A percentile compares a stretch with the other conserved stretches of the same genome.
Evolutionary conservation across 139 green algal genomes (phyloP).

Genomic region (Closterium sp.): DNA sequence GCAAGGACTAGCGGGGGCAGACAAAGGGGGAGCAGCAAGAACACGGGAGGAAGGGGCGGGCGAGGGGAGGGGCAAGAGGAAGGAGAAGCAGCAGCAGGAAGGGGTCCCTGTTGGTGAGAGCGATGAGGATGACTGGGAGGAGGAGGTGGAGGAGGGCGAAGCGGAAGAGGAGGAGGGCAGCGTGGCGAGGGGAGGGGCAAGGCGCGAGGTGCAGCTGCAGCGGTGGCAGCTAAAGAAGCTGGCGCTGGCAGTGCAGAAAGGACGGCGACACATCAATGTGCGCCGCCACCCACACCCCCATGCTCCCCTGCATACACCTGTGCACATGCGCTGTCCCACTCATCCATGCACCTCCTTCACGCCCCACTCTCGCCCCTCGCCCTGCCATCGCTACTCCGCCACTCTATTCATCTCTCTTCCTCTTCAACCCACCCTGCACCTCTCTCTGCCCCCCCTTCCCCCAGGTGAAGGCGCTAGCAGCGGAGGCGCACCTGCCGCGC

Average conservation of each 20-base stretch:
- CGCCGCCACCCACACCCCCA: background rate
- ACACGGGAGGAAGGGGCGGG: background rate
- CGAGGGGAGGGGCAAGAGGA: background rate
- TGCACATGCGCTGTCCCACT: background rate
- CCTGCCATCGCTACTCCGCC: background rate
- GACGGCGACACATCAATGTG: constrained; percentile 35
- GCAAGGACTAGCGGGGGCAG: no score
- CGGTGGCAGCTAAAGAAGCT: constrained; percentile 34
- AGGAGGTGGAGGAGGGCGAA: background rate
- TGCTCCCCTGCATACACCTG: background rate
- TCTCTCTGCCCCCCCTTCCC: background rate
- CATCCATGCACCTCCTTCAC: background rate
- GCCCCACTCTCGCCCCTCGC: background rate
- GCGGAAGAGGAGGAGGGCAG: constrained; percentile 8
- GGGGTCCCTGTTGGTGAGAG: background rate
- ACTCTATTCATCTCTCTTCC: background rate
- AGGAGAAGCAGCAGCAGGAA: background rate
- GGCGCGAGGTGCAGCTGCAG: constrained; percentile 22
- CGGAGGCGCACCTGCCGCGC: background rate
- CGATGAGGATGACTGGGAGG: background rate
- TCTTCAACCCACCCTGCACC: background rate
- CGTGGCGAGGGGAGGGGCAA: background rate
- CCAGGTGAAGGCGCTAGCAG: background rate
- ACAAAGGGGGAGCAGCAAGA: no score
- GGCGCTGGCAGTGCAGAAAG: constrained; percentile 12